Evolutionary conservation across 352 stramenopile genomes (phyloP).

Genomic region (Thalassiosira mediterranea): DNA sequence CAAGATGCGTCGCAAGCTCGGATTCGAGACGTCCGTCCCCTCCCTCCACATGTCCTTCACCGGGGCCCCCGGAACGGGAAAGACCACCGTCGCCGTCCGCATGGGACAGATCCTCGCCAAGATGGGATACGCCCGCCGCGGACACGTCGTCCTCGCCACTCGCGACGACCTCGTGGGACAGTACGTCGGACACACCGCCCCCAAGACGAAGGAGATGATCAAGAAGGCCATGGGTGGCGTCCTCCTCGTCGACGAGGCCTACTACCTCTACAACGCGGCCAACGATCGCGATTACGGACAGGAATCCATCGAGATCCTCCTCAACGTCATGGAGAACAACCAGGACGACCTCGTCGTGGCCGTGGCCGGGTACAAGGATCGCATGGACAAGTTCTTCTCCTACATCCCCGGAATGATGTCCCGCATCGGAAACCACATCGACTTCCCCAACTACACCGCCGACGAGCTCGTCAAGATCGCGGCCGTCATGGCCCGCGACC

Average conservation of each 20-base stretch:
- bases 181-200: slow-evolving; percentile 89
- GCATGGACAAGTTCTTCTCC: slow-evolving; percentile 89
- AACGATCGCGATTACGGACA: slow-evolving; percentile 90
- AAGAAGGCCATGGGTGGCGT: slow-evolving; percentile 86
- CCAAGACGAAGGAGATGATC: slow-evolving; percentile 90
- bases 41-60: slow-evolving; percentile 91
- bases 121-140: slow-evolving; percentile 87
- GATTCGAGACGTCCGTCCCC: slow-evolving; percentile 87
- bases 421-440: slow-evolving; percentile 89
- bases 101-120: slow-evolving; percentile 88
- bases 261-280: slow-evolving; percentile 90
- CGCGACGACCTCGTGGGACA: slow-evolving; percentile 88
- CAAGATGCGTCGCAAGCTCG: slow-evolving; percentile 89
- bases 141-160: slow-evolving; percentile 86
- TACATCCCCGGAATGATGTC: slow-evolving; percentile 90
- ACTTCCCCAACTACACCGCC: slow-evolving; percentile 88
- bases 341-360: slow-evolving; percentile 88
- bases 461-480: slow-evolving; percentile 88
- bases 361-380: slow-evolving; percentile 88
- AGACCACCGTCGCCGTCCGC: slow-evolving; percentile 87
- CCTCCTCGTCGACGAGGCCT: slow-evolving; percentile 89
- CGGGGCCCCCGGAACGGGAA: slow-evolving; percentile 82
- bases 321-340: slow-evolving; percentile 90
- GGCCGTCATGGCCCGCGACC: slow-evolving; percentile 78
- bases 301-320: slow-evolving; percentile 90